A percentile compares a stretch with the other conserved stretches of the same genome.
Conservation (phyloP, 2,329 filamentous ascomycete genomes). For the Cladosporium colombiae region DNA sequence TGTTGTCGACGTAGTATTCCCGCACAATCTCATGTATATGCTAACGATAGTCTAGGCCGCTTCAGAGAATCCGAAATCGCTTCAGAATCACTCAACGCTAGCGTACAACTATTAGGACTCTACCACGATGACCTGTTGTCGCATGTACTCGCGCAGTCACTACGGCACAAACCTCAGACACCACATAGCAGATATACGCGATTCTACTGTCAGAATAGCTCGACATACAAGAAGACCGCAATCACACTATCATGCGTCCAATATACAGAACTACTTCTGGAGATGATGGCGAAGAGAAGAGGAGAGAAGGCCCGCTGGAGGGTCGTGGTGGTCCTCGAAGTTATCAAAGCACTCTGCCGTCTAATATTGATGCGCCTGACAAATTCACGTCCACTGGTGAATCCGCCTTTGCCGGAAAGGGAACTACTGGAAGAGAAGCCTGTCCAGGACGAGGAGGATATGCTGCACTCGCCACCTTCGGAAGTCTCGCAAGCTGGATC, state of each 20-base stretch:
- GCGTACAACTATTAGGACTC: conserved; percentile 83
- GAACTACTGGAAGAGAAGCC: conserved; percentile 62
- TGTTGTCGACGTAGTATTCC: conserved; percentile 20
- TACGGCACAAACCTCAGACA: conserved; percentile 51
- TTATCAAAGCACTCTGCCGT: conserved; percentile 81
- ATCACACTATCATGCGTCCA: conserved; percentile 84
- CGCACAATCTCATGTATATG: background rate
- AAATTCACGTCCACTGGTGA: conserved; percentile 77
- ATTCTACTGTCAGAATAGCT: conserved; percentile 62
- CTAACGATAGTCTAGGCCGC: conserved; percentile 56
- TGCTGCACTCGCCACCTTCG: conserved; percentile 49
- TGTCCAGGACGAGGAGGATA: conserved; percentile 33
- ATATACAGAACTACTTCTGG: conserved; percentile 94
- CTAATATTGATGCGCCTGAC: conserved; percentile 80
- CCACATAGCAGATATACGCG: conserved; percentile 65
- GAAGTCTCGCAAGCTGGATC: conserved; percentile 43
- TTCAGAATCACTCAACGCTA: conserved; percentile 79
- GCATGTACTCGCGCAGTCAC: conserved; percentile 56
- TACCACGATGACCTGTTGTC: conserved; percentile 90
- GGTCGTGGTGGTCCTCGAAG: conserved; percentile 80
- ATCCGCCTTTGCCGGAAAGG: conserved; percentile 80
- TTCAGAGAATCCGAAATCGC: conserved; percentile 92
- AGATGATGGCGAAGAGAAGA: conserved; percentile 89
- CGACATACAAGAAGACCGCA: conserved; percentile 78
- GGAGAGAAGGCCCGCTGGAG: conserved; percentile 83